Evolutionary conservation across 176 grass and related monocot species (phyloP).

Genomic region (Triticum timopheevii): DNA sequence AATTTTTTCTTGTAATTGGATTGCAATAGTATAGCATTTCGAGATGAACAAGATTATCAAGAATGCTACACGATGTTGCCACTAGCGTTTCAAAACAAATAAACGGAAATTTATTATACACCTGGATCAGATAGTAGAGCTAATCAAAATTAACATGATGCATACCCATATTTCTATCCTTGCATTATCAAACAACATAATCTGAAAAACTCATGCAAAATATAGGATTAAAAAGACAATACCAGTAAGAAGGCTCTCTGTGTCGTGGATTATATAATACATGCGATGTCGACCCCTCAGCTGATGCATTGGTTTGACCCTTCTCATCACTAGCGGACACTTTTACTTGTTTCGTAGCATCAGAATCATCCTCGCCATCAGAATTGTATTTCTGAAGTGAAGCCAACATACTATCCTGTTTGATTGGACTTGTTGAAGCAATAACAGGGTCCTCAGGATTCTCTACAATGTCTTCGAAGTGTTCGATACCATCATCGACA

Average conservation of each 20-base stretch:
- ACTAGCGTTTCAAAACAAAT: not conserved
- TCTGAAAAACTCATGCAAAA: slow-evolving; percentile 27
- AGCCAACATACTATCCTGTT: slow-evolving; percentile 22
- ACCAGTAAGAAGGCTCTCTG: slow-evolving; percentile 96
- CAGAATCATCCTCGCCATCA: slow-evolving; percentile 37
- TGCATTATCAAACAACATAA: slow-evolving; percentile 4
- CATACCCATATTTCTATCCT: slow-evolving; percentile 18
- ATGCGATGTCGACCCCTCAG: slow-evolving; percentile 25
- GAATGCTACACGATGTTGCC: not conserved
- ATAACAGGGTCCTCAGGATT: slow-evolving; percentile 37
- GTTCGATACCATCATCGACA: slow-evolving; percentile 80
- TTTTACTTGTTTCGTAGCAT: slow-evolving; percentile 29
- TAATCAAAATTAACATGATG: not conserved
- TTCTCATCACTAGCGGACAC: not conserved
- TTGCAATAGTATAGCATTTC: not conserved
- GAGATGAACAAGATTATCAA: not conserved
- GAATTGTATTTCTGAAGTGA: slow-evolving; percentile 40
- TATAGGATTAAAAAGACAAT: slow-evolving; percentile 39
- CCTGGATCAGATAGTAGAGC: not conserved
- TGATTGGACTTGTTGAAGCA: slow-evolving; percentile 29
- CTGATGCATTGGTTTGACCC: slow-evolving; percentile 36
- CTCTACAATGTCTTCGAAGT: slow-evolving; percentile 87
- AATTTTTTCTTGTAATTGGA: not conserved
- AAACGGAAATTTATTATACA: not conserved
- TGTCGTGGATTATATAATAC: slow-evolving; percentile 77